phyloP scores from a whole-genome alignment of 179 eudicot genomes.

The Actinidia arguta region DNA sequence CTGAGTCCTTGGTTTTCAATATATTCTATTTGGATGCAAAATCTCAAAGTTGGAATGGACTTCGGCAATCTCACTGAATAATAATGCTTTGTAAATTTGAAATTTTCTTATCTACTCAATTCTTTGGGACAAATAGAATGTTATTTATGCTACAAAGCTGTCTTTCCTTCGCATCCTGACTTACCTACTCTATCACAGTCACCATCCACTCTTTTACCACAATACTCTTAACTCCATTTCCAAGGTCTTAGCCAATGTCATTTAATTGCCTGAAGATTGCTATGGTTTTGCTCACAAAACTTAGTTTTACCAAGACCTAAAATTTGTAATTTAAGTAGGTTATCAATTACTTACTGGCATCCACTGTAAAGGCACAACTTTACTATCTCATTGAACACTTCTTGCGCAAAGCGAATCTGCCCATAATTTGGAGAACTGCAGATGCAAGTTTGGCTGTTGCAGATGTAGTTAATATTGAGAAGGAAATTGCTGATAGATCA shows the following conservation, averaged over 20 bases:
- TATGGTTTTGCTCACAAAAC: neutral
- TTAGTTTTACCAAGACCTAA: neutral
- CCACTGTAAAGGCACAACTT: constrained; percentile 77
- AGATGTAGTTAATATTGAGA: constrained; percentile 96
- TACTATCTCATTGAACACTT: constrained; percentile 90
- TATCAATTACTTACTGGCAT: constrained; percentile 16
- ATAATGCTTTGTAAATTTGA: neutral
- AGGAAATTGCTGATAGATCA: constrained; percentile 77
- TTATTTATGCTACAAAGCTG: neutral
- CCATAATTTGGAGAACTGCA: constrained; percentile 68
- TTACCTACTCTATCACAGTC: neutral
- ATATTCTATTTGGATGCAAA: neutral
- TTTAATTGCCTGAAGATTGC: neutral
- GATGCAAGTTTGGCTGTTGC: constrained; percentile 94
- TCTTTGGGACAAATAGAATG: neutral
- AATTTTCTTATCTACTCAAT: neutral
- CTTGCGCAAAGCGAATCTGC: constrained; percentile 71
- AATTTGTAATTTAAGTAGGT: constrained; percentile 8
- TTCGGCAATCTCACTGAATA: neutral
- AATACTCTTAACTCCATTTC: neutral
- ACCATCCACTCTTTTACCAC: neutral
- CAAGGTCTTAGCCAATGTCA: neutral
- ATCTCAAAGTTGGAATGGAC: constrained; percentile 1
- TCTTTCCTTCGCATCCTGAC: neutral
- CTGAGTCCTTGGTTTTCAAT: neutral